Evolutionary conservation across 768 basidiomycete genomes (phyloP), one percentile per base, ranked within the genome.

Genomic region (Bullera alba): DNA sequence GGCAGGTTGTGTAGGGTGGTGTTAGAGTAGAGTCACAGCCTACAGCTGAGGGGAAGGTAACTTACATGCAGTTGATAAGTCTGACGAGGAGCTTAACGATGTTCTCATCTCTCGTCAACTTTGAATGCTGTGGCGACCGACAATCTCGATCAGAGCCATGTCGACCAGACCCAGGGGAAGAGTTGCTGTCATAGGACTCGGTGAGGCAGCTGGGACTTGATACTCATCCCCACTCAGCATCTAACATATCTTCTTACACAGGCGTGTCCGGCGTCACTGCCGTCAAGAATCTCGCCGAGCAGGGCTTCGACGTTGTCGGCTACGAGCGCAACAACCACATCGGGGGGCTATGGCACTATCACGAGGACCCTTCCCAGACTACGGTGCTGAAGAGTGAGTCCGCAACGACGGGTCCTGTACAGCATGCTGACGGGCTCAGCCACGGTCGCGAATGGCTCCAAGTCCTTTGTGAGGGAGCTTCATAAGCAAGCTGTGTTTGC

Each of bases 321-420:
- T 36, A 30, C 19, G 55, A 57, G 32, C 29, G 29, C 17, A 48
- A 38, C 17, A 32, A 46, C 15, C 27, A 51, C 36, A 25, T 51
- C 21, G 55, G 55, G n/a, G 55, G 55, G 2, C 22, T 57, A 17
- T 57, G 55, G 55, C 7, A 28, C 19, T 57, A 26, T 7, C 37
- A 22, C 10, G 25, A 17, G 12, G 46, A 52, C 28, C 21, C 38
- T 21, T n/a, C 16, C 17, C 21, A 39, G 50, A 43, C 28, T 2
- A 35, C 50, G 15, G 55, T 49, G 2, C 21, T 52, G 35, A 48
- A 45, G 34, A 48, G 55, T 57, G 34, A 46, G 55, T 44, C 25
- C 17, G 2, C 30, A 6, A 16, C 34, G 8, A 14, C 10, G 10
- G n/a, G 32, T 34, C n/a, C 32, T 34, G 10, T 34, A 34, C 26